A percentile compares a stretch with the other conserved stretches of the same genome.
Evolutionary conservation across 2,329 filamentous ascomycete species (phyloP).

Genomic region (Fusarium mexicanum): DNA sequence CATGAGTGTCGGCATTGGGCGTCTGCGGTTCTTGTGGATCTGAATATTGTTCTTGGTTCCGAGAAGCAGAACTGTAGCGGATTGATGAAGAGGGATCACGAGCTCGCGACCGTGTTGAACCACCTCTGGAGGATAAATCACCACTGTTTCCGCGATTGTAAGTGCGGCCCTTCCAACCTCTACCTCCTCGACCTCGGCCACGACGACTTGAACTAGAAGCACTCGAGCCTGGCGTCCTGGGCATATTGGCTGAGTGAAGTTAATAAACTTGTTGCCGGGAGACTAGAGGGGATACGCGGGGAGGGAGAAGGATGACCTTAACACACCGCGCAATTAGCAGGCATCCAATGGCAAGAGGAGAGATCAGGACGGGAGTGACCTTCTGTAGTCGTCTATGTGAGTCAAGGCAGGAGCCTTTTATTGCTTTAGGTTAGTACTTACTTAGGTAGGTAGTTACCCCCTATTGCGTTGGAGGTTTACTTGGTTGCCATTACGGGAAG

Average conservation of each 20-base stretch:
- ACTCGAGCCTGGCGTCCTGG: slow-evolving; percentile 9
- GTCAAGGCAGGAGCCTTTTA: neutral
- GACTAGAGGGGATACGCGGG: neutral
- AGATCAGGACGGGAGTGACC: neutral
- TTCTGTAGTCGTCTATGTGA: neutral
- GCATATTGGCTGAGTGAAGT: slow-evolving; percentile 7
- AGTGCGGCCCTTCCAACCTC: neutral
- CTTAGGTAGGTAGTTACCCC: neutral
- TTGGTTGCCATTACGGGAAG: neutral
- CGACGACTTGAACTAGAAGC: slow-evolving; percentile 10
- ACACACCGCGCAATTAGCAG: neutral
- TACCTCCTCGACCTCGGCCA: slow-evolving; percentile 10
- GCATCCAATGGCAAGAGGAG: neutral
- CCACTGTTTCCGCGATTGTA: neutral
- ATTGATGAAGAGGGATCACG: neutral
- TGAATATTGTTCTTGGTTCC: neutral
- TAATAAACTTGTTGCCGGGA: neutral
- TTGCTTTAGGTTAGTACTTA: neutral
- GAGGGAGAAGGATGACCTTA: neutral
- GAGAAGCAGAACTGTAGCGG: neutral
- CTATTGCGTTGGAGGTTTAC: neutral
- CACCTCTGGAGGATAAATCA: slow-evolving; percentile 11
- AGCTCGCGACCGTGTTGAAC: neutral
- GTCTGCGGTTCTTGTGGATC: neutral
- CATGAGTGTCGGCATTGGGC: neutral